A percentile compares a stretch with the other conserved stretches of the same genome.
Evolutionary conservation across 1,284 basidiomycete genomes (phyloP).

Genomic region (Fomitopsis pinicola): DNA sequence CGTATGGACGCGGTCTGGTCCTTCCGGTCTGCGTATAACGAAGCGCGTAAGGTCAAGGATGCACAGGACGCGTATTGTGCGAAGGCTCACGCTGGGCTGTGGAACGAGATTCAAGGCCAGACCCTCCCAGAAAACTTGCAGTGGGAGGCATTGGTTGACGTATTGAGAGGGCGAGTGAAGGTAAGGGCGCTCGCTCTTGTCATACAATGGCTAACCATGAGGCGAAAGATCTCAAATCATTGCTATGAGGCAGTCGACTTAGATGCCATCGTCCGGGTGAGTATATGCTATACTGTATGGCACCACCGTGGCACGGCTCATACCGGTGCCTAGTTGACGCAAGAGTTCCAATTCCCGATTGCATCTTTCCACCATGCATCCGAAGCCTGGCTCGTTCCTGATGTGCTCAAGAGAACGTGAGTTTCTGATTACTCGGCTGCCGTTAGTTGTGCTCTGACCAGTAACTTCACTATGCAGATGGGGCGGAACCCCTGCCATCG

Average conservation of each 20-base stretch:
- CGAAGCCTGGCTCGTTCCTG: constrained; percentile 84
- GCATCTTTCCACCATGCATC: constrained; percentile 85
- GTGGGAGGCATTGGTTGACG: constrained; percentile 86
- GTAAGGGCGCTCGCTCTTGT: constrained; percentile 24
- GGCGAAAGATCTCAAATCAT: constrained; percentile 64
- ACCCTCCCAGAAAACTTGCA: constrained; percentile 77
- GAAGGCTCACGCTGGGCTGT: constrained; percentile 53
- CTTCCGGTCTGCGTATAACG: constrained; percentile 57
- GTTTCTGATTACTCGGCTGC: constrained; percentile 12
- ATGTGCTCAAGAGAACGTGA: constrained; percentile 69
- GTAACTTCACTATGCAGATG: constrained; percentile 18
- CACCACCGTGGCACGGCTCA: background rate
- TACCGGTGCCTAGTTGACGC: constrained; percentile 45
- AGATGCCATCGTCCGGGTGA: constrained; percentile 58
- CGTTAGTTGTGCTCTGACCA: constrained; percentile 19
- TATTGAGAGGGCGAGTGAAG: constrained; percentile 76
- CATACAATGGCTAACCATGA: background rate
- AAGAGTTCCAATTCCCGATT: constrained; percentile 79
- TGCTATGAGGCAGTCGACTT: constrained; percentile 43
- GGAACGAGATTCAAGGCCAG: constrained; percentile 45
- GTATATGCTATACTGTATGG: constrained; percentile 19
- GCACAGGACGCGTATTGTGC: constrained; percentile 72
- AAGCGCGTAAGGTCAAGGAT: constrained; percentile 69
- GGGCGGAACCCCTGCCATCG: constrained; percentile 62
- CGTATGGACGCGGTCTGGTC: constrained; percentile 66